These are phyloP conservation scores for Arxiozyma bovina DNA, from an alignment of 1,139 yeast species.

Conservation along the genomic window DNA sequence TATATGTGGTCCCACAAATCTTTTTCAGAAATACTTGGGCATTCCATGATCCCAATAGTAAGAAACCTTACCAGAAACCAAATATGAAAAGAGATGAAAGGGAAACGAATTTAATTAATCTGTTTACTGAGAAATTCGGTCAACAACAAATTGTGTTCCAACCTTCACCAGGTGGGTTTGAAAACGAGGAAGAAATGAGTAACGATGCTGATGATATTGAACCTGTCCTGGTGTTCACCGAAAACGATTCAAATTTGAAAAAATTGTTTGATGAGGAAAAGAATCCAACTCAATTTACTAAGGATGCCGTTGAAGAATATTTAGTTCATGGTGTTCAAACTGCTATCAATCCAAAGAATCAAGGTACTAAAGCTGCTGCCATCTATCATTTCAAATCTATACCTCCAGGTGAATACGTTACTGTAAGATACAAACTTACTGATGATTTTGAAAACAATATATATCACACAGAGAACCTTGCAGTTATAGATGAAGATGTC, in stretches of 20 bases:
- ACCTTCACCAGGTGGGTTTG: slow-evolving; percentile 70
- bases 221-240: slow-evolving; percentile 73
- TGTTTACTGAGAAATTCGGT: slow-evolving; percentile 68
- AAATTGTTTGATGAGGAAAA: slow-evolving; percentile 60
- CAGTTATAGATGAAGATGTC: slow-evolving; percentile 65
- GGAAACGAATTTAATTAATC: slow-evolving; percentile 40
- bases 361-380: slow-evolving; percentile 73
- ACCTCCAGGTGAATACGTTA: slow-evolving; percentile 84
- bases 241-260: slow-evolving; percentile 74
- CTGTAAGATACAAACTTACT: slow-evolving; percentile 71
- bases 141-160: slow-evolving; percentile 65
- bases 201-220: slow-evolving; percentile 52
- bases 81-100: slow-evolving; percentile 36
- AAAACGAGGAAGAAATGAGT: slow-evolving; percentile 15
- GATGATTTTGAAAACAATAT: slow-evolving; percentile 23
- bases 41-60: slow-evolving; percentile 24
- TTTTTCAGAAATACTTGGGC: slow-evolving; percentile 90
- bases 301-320: slow-evolving; percentile 88
- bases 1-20: slow-evolving; percentile 79
- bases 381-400: slow-evolving; percentile 76
- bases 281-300: slow-evolving; percentile 46
- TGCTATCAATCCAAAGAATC: slow-evolving; percentile 58
- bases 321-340: slow-evolving; percentile 52
- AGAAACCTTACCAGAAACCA: slow-evolving; percentile 48
- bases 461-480: slow-evolving; percentile 26